Conservation (phyloP, 176 grass and related monocot genomes). For the Carex myosuroides region DNA sequence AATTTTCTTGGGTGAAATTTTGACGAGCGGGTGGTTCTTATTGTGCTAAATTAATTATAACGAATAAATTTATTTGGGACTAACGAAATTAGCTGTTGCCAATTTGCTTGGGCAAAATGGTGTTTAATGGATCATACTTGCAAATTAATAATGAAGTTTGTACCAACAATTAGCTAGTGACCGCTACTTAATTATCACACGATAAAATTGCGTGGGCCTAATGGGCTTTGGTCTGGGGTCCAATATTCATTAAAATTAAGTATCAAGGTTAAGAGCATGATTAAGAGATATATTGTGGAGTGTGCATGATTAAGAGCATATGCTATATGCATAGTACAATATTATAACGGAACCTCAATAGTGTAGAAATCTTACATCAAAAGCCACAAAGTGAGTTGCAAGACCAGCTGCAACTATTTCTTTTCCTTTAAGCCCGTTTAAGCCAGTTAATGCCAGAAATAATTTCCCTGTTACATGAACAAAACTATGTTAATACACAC, state of each 20-base stretch:
- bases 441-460: slow-evolving; percentile 57
- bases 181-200: no score
- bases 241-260: background rate
- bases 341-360: background rate
- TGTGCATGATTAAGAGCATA: no score
- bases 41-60: background rate
- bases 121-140: no score
- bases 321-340: no score
- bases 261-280: no score
- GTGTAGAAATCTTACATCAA: slow-evolving; percentile 43
- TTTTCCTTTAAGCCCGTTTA: slow-evolving; percentile 69
- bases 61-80: background rate
- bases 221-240: no score
- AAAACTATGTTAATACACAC: background rate
- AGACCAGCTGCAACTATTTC: slow-evolving; percentile 74
- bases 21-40: background rate
- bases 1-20: background rate
- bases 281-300: no score
- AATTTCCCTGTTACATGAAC: slow-evolving; percentile 56
- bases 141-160: no score
- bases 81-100: background rate
- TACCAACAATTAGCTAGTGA: no score
- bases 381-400: slow-evolving; percentile 84
- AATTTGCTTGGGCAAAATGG: background rate
- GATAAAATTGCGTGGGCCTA: no score